Conservation (phyloP, 2,329 filamentous ascomycete genomes). For the Penicillium capsulatum region DNA sequence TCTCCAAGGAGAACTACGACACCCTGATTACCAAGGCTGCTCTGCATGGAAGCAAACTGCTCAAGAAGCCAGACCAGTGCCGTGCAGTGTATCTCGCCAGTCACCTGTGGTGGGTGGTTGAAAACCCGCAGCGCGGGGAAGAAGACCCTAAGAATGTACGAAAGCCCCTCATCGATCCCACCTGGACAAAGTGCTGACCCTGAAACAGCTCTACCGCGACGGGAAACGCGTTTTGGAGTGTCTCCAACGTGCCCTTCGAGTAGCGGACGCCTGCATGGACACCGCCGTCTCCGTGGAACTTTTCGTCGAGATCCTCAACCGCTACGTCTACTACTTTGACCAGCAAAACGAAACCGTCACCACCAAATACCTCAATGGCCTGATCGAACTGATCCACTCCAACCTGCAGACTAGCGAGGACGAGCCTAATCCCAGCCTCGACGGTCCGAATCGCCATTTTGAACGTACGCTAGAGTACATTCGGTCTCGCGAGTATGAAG, state of each 20-base stretch:
- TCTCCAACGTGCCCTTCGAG: slow-evolving; percentile 86
- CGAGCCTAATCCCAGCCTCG: slow-evolving; percentile 64
- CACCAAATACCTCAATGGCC: slow-evolving; percentile 93
- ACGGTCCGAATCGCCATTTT: slow-evolving; percentile 90
- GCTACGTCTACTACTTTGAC: slow-evolving; percentile 99
- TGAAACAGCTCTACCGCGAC: slow-evolving; percentile 83
- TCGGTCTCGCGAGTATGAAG: slow-evolving; percentile 83
- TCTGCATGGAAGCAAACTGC: slow-evolving; percentile 89
- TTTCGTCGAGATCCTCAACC: slow-evolving; percentile 96
- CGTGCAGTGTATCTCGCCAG: slow-evolving; percentile 93
- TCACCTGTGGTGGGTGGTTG: slow-evolving; percentile 96
- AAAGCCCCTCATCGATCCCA: slow-evolving; percentile 10
- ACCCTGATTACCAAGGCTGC: slow-evolving; percentile 97
- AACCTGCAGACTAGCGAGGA: slow-evolving; percentile 80
- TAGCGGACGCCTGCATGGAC: slow-evolving; percentile 99
- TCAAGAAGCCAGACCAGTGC: slow-evolving; percentile 98
- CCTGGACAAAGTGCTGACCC: slow-evolving; percentile 12
- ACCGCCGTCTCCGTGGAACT: slow-evolving; percentile 94
- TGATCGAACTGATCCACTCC: slow-evolving; percentile 97
- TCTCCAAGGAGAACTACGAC: slow-evolving; percentile 96
- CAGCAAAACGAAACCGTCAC: slow-evolving; percentile 98
- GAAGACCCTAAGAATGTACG: slow-evolving; percentile 72
- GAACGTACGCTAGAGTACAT: slow-evolving; percentile 94
- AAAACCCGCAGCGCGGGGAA: slow-evolving; percentile 70
- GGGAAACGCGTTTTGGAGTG: slow-evolving; percentile 96